A percentile compares a stretch with the other conserved stretches of the same genome.
Evolutionary conservation across 768 basidiomycete species (phyloP).

Genomic region (Gyrodon lividus): DNA sequence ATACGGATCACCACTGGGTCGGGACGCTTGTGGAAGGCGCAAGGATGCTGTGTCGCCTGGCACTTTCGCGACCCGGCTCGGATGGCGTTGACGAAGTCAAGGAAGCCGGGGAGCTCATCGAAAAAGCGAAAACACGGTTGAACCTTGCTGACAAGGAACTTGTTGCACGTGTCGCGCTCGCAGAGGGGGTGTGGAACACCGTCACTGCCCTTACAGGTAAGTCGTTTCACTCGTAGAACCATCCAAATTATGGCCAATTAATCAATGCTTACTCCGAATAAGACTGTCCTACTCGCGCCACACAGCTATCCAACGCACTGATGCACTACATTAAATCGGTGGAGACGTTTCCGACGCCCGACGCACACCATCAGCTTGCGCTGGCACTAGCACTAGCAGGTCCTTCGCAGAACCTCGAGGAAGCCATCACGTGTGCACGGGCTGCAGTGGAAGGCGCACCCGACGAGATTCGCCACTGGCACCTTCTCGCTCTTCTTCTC

Average conservation of each 20-base stretch:
- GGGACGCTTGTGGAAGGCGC: conserved; percentile 75
- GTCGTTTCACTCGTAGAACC: conserved; percentile 4
- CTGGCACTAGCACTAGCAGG: conserved; percentile 67
- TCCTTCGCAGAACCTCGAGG: conserved; percentile 59
- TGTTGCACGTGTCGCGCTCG: conserved; percentile 58
- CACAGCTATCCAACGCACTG: conserved; percentile 58
- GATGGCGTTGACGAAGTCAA: conserved; percentile 56
- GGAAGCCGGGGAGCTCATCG: conserved; percentile 61
- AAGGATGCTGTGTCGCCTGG: conserved; percentile 67
- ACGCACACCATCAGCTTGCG: conserved; percentile 78
- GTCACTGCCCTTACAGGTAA: conserved; percentile 70
- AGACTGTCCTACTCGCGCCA: conserved; percentile 59
- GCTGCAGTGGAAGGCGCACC: conserved; percentile 71
- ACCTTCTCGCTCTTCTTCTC: conserved; percentile 82
- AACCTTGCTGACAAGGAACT: conserved; percentile 49
- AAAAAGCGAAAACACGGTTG: conserved; percentile 58
- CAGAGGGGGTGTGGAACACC: conserved; percentile 72
- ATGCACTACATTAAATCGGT: conserved; percentile 49
- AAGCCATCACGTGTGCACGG: conserved; percentile 66
- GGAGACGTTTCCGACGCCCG: conserved; percentile 47
- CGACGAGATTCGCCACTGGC: conserved; percentile 76
- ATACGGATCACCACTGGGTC: conserved; percentile 72
- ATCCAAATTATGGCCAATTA: not conserved
- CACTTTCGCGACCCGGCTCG: conserved; percentile 32
- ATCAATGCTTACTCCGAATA: conserved; percentile 45